phyloP scores from a whole-genome alignment of 148 eudicot species.

The Chenopodium suecicum region DNA sequence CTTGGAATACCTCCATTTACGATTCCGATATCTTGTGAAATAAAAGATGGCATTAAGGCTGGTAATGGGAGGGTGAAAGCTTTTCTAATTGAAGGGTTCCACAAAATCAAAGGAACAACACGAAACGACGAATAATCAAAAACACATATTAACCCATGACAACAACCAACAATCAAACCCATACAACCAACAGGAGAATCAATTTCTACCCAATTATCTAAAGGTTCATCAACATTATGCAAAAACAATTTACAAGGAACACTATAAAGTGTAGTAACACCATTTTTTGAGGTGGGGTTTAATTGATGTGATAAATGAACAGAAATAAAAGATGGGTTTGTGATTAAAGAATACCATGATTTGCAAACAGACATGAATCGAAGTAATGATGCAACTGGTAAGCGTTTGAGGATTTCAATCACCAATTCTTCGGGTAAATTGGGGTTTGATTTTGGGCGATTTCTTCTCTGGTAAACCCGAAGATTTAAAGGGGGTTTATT shows the following conservation, averaged over 20 bases:
- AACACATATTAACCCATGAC: constrained; percentile 18
- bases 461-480: constrained; percentile 1
- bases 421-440: constrained; percentile 19
- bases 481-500: neutral
- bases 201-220: constrained; percentile 20
- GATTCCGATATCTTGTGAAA: too few species aligned
- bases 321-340: constrained; percentile 21
- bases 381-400: constrained; percentile 18
- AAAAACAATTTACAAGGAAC: constrained; percentile 5
- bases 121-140: neutral
- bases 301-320: constrained; percentile 20
- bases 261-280: constrained; percentile 5
- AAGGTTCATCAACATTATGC: constrained; percentile 15
- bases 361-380: constrained; percentile 25
- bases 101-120: constrained; percentile 19
- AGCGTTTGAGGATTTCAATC: constrained; percentile 21
- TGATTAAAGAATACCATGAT: constrained; percentile 23
- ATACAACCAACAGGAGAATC: neutral
- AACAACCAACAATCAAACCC: constrained; percentile 19
- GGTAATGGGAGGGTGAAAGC: constrained; percentile 11
- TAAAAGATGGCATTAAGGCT: neutral
- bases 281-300: constrained; percentile 16
- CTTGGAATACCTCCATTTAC: too few species aligned
- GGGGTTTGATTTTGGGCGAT: neutral
- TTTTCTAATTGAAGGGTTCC: constrained; percentile 29